Conservation (phyloP, 23 red algal genomes). For the Cyanidioschyzon merolae region DNA sequence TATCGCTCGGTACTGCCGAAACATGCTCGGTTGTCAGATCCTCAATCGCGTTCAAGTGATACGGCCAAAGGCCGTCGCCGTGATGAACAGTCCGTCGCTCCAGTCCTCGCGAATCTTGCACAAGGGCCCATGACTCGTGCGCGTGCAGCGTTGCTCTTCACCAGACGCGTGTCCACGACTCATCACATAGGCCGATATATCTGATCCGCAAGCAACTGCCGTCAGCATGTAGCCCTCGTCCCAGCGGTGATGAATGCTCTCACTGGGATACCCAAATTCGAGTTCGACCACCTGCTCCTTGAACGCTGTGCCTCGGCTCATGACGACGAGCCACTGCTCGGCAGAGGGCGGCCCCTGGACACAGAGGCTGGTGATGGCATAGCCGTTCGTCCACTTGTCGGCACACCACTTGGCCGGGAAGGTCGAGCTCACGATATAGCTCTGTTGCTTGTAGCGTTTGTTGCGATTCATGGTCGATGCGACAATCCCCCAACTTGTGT, state of each 20-base stretch:
- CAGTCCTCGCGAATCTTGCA: slow-evolving; percentile 97
- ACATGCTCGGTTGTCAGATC: too few species aligned
- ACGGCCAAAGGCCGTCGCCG: slow-evolving; percentile 65
- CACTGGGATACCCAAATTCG: slow-evolving; percentile 89
- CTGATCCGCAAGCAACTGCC: slow-evolving; percentile 66
- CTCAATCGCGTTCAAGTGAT: slow-evolving; percentile 40
- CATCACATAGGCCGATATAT: slow-evolving; percentile 89
- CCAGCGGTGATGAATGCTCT: slow-evolving; percentile 91
- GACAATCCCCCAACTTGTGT: slow-evolving; percentile 88
- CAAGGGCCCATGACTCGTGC: slow-evolving; percentile 90
- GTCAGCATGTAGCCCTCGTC: slow-evolving; percentile 99
- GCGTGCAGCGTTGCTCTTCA: slow-evolving; percentile 90
- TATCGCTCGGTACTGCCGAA: too few species aligned
- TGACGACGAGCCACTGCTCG: slow-evolving; percentile 95
- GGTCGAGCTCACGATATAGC: slow-evolving; percentile 93
- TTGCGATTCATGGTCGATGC: slow-evolving; percentile 87
- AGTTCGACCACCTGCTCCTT: slow-evolving; percentile 95
- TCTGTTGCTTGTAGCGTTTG: slow-evolving; percentile 86
- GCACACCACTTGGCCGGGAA: slow-evolving; percentile 98
- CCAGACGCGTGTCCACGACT: slow-evolving; percentile 73
- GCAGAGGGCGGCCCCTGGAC: slow-evolving; percentile 68
- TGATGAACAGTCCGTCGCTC: slow-evolving; percentile 83
- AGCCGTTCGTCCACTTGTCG: slow-evolving; percentile 90
- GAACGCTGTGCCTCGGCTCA: slow-evolving; percentile 78
- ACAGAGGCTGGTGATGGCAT: slow-evolving; percentile 84